Base-by-base conservation (phyloP, 441 rosid species). In the Erodium trifolium region DNA sequence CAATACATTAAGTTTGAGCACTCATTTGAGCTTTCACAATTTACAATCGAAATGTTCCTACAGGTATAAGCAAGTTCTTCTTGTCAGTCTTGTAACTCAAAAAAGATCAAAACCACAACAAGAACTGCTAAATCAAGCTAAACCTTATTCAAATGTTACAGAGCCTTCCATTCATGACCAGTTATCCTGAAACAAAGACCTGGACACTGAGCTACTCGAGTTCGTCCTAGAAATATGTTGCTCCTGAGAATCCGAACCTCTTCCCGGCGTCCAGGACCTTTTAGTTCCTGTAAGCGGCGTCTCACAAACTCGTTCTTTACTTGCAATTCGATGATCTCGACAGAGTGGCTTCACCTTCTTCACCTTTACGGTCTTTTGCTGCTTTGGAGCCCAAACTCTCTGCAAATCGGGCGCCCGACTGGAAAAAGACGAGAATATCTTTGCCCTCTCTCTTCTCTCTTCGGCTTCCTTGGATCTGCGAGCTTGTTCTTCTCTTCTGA, bases 341-440 rank as follows among this genome's bases (percentile, higher is more conserved):
- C 67, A 27, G 67, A 77, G 74, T 9, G 79, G 41, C 75, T 45
- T 45, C 51, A 45, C 51, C 51, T 45, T 45, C n/a, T 76, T 84
- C 12, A 27, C 51, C 60, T 81, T 85, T 71, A 6, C 68, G 7
- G 83, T 66, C 64, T 70, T 81, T 0, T 68, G 72, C 71, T 83
- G 90, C 80, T 88, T 89, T 34, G 96, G 93, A 39, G 92, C 96
- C 95, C 95, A 91, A 53, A 93, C 96, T 80, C 89, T 81, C 78
- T 82, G 91, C 75, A 93, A 83, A 79, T 91, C 93, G 10, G 96
- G 97, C 78, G 78, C 79, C 90, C 96, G 84, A 69, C 90, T 93
- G 5, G 92, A 83, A 79, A 85, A 88, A 65, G 92, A 84, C 60
- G 95, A 82, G 74, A 89, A 86, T 62, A 89, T 85, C 70, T 86